Evolutionary conservation across 176 grass and related monocot species (phyloP), one percentile per base, ranked within the genome.

Genomic region (Avena eriantha): DNA sequence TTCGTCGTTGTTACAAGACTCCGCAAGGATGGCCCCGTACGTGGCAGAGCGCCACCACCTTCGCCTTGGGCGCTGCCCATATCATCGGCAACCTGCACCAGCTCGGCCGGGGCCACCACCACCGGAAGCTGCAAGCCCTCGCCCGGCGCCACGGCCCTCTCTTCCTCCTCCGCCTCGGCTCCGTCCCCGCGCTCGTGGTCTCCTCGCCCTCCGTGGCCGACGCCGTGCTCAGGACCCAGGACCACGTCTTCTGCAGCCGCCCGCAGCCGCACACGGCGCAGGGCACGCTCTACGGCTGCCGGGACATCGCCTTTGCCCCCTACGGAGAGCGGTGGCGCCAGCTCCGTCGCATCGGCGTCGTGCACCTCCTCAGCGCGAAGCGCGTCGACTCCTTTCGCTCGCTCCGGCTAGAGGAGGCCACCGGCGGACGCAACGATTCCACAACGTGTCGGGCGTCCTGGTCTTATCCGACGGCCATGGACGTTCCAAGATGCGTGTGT

Each of bases 241-340:
- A 91, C 70, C 54, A 76, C 51, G 51, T 21, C 61, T 86, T 91
- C 84, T 85, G 83, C 16, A 77, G 71, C 76, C 89, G 89, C 0
- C 86, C 92, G 11, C 77, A 41, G 60, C 81, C 22, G 41, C 61
- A 2, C 68, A 83, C 75, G 22, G 41, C 83, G 1, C 55, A 69
- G 0, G 88, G 64, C 67, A 17, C 87, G 13, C 16, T 89, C 0
- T 94, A 94, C 75, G 78, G 58, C 41, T 85, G 84, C 43, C 57
- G 68, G 22, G 84, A 94, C 33, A 34, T 96, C 10, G 69, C 63
- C 8, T 90, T 88, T 72, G 76, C 80, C 4, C 68, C 85, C 66
- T 96, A 92, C 65, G 79, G 91, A 0, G 87, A 96, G 73, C 82
- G 89, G 6, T 96, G 89, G 91, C 84, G 82, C 77, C 84, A 91